These are phyloP conservation scores for Akebia trifoliata DNA, from an alignment of 164 flowering plant species.

Conservation along the genomic window DNA sequence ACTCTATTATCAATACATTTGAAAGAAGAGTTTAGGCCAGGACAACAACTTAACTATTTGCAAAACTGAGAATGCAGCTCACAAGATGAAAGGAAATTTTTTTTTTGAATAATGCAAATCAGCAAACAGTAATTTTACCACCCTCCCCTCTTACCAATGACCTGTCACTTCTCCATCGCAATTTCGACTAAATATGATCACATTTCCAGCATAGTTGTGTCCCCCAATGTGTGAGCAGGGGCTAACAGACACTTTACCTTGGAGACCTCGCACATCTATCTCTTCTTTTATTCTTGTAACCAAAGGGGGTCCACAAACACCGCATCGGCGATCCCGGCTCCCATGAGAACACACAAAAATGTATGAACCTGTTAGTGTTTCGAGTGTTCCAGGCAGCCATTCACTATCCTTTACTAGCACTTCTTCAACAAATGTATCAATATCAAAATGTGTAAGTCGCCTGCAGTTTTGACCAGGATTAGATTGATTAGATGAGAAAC, in stretches of 20 bases:
- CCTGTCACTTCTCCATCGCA: conserved; percentile 51
- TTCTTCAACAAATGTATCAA: conserved; percentile 94
- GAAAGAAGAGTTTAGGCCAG: too few relatives aligned
- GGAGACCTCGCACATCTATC: conserved; percentile 61
- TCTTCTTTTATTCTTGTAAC: conserved; percentile 68
- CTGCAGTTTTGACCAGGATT: conserved; percentile 38
- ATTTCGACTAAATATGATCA: conserved; percentile 70
- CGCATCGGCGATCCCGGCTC: conserved; percentile 86
- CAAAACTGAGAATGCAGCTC: too few relatives aligned
- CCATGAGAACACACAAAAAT: conserved; percentile 91
- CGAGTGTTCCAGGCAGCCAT: conserved; percentile 85
- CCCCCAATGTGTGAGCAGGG: conserved; percentile 97
- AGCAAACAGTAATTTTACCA: neutral
- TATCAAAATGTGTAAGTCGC: conserved; percentile 90
- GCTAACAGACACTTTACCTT: conserved; percentile 69
- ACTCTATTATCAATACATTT: too few relatives aligned
- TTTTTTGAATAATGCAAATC: too few relatives aligned
- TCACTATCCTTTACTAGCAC: conserved; percentile 85
- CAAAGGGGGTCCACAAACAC: conserved; percentile 84
- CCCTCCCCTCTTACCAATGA: conserved; percentile 90
- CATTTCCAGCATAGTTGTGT: conserved; percentile 89
- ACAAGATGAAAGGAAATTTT: too few relatives aligned
- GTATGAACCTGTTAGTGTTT: conserved; percentile 59
- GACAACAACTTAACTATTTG: too few relatives aligned
- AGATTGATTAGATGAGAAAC: conserved; percentile 5